Base-by-base conservation (phyloP, 2,329 filamentous ascomycete genomes). In the Pyricularia grisea region DNA sequence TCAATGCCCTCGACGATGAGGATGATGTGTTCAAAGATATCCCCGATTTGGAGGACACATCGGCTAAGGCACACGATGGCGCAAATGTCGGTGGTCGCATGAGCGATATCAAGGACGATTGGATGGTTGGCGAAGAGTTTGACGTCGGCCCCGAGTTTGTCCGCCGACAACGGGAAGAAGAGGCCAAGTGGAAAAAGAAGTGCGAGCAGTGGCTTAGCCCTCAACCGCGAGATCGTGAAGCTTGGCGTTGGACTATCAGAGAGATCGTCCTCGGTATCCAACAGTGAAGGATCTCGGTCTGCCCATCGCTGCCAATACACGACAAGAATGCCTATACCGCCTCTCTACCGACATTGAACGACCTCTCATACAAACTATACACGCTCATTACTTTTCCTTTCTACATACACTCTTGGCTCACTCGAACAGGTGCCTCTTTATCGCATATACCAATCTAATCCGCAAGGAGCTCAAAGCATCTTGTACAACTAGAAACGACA, bases 61-160 rank as follows among this genome's bases (percentile, higher is more conserved):
- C 81, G 23, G 81, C 81, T 64, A 84, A 85, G 28, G 79, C 79
- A 14, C 82, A 83, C 9, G 83, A 85, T 12, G 79, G 78, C 9
- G 79, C 81, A 27, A 33, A 33, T 7, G 78, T 80, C 61, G 83
- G 82, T 58, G 84, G 83, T 65, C 85, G 87, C 25, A 81, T 82
- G 73, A 88, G 85, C 74, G 88, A 90, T 68, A 79, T 88, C 72
- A 87, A 88, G 70, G 91, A 93, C 74, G 91, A 94, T 75, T 94
- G 92, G 85, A 87, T 92, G 67, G 92, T 97, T 14, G 93, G 93
- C 68, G 95, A 99, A 79, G 95, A 99, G 77, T 99, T 99, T 75
- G 95, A 99, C 76, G 93, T 99, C 69, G 95, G 95, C 0, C 95
- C 94, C 3, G 93, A 96, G 78, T 99, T 98, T 76, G 90, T 98